Percentiles rank a stretch among this genome's conserved stretches.
phyloP scores from a whole-genome alignment of 352 stramenopile species.

The Pythium brassicae region DNA sequence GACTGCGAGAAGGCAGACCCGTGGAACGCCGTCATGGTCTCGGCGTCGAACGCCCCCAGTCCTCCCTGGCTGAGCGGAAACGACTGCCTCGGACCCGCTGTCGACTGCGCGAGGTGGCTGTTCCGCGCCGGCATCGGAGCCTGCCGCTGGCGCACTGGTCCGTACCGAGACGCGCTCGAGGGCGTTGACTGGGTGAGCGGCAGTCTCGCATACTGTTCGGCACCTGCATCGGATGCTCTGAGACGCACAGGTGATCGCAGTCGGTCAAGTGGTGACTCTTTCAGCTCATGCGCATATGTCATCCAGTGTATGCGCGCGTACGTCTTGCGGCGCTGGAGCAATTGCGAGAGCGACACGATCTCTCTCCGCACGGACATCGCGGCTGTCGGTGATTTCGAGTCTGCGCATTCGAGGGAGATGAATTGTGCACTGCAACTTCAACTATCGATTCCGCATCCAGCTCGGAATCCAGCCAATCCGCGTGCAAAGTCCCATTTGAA shows the following conservation, averaged over 20 bases:
- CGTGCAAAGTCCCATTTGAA: conserved; percentile 8
- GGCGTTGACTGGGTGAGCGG: conserved; percentile 8
- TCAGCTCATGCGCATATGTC: conserved; percentile 6
- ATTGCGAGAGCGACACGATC: conserved; percentile 67
- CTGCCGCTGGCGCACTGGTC: conserved; percentile 7
- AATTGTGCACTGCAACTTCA: conserved; percentile 15
- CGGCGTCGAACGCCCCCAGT: conserved; percentile 4
- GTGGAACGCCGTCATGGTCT: background rate
- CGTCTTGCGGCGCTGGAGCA: conserved; percentile 52
- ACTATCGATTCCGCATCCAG: background rate
- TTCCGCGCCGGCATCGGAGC: conserved; percentile 5
- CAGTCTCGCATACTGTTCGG: background rate
- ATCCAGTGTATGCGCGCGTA: conserved; percentile 7
- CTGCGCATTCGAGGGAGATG: background rate
- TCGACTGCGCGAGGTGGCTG: conserved; percentile 1
- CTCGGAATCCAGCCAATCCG: conserved; percentile 7
- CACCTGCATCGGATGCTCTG: conserved; percentile 1
- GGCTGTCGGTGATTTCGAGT: background rate
- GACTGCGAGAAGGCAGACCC: conserved; percentile 7
- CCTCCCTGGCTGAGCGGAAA: conserved; percentile 5
- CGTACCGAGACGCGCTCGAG: conserved; percentile 7
- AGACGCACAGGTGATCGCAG: conserved; percentile 3
- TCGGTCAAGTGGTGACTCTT: too few relatives aligned
- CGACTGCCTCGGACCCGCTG: background rate
- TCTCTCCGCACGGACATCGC: conserved; percentile 62